Base-by-base conservation (phyloP, 306 rosid species). In the Glycine latifolia region DNA sequence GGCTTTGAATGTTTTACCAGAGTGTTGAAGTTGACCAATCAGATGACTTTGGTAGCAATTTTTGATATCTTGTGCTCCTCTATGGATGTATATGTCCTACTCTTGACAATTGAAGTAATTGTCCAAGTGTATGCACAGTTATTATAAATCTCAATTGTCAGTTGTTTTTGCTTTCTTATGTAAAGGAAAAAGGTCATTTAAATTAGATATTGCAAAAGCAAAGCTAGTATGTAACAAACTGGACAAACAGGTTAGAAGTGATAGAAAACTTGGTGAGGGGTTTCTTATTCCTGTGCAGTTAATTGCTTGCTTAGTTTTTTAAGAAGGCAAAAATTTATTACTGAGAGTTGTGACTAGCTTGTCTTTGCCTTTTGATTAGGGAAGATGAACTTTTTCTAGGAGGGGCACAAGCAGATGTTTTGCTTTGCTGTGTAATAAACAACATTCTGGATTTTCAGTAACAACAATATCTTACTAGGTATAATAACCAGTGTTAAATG, bases 11-110 rank as follows among this genome's bases (percentile, higher is more conserved):
- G 13, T 56, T 79, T 3, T 46, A 43, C 53, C 31, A 56, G 20
- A 54, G 78, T 16, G 69, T 65, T 10, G 47, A 54, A 78, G 49
- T 55, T 83, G 53, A 35, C 76, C 13, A 72, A 16, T 78, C 14
- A 54, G 53, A 41, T 54, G 54, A 78, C 33, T 65, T 78, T 77
- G 10, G 52, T 56, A 15, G 71, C 67, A 61, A 31, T 16, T 54
- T 78, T 33, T 65, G 20, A 71, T 60, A 71, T 54, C 52, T 78
- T 62, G 56, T 61, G 66, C 71, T 53, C 15, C 20, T 47, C 37
- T 52, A 11, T 76, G 55, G 65, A 73, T 35, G 63, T 37, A 16
- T 20, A 6, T 59, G 56, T 58, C 67, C 69, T 68, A 20, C 14
- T 75, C 35, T 20, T 81, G 76, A 58, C 74, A 62, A 60, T 52